Evolutionary conservation across 1,284 basidiomycete genomes (phyloP).

Genomic region (Pseudozyma hubeiensis): DNA sequence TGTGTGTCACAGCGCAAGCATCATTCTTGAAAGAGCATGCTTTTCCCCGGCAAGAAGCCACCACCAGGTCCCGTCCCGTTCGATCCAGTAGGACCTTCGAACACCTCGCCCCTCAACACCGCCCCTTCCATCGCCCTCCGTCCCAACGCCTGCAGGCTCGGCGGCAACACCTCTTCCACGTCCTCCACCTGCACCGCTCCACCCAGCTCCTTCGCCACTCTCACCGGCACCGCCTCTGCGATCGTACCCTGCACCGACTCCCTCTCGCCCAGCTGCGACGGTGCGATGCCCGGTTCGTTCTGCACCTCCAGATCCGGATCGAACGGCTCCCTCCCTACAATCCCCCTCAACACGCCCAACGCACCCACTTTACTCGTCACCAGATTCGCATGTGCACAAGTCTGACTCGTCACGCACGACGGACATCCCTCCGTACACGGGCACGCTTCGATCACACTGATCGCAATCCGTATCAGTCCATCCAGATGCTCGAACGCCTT

Average conservation of each 20-base stretch:
- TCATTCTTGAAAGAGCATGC: constrained; percentile 47
- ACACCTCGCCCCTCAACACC: constrained; percentile 14
- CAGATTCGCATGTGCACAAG: constrained; percentile 56
- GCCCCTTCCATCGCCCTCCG: constrained; percentile 29
- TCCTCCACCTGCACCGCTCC: constrained; percentile 43
- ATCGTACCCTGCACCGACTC: constrained; percentile 42
- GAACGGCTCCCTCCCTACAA: constrained; percentile 61
- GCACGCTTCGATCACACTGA: constrained; percentile 77
- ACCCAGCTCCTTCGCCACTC: constrained; percentile 36
- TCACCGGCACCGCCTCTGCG: constrained; percentile 46
- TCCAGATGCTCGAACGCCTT: constrained; percentile 85
- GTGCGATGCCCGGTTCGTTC: constrained; percentile 55
- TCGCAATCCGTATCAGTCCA: constrained; percentile 76
- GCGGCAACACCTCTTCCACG: constrained; percentile 47
- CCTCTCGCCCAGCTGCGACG: constrained; percentile 27
- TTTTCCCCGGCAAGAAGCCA: constrained; percentile 43
- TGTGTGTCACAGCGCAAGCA: not conserved
- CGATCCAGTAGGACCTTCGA: constrained; percentile 15
- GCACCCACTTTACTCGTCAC: constrained; percentile 67
- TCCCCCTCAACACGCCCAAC: constrained; percentile 60
- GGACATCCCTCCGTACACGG: constrained; percentile 79
- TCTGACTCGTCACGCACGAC: constrained; percentile 73
- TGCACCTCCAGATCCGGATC: constrained; percentile 54
- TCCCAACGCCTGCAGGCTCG: constrained; percentile 34
- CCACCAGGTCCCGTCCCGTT: constrained; percentile 39